Evolutionary conservation across 75 land plant species (phyloP), one percentile per base, ranked within the genome.

Genomic region (Chamaecyparis obtusa): DNA sequence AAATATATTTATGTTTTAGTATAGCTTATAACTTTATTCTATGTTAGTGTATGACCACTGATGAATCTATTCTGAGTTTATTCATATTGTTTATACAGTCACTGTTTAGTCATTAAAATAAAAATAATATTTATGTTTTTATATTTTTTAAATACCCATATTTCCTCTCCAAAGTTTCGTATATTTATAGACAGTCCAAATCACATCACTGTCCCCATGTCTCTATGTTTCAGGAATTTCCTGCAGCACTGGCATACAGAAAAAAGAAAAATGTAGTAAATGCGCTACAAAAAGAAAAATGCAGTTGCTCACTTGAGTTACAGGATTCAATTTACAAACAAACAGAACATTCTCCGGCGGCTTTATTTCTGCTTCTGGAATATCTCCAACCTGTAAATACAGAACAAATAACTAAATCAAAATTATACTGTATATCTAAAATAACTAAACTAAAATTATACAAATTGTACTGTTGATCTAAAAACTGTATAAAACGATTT

Each of bases 301-400:
- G 5, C 33, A 37, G 35, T 33, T 64, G 87, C 92, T 90, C 75
- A 97, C 98, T 93, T 97, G 94, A 71, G 99, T 98, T 24, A 97
- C 96, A 64, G 99, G 96, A 86, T 97, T 98, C 35, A 98, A 92
- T 87, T 97, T 98, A 91, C 99, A 98, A 57, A 98, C 99, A 91
- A 98, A 98, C 33, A 98, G 83, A 51, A 98, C 99, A 91, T 98
- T 97, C 17, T 98, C 99, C 72, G 99, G 99, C 35, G 99, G 99
- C 89, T 93, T 95, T 57, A 97, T 87, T 54, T 98, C 99, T 81
- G 99, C 99, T 81, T 98, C 99, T 55, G 99, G 99, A 95, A 98
- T 97, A 83, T 98, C 99, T 51, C 99, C 99, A 49, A 96, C 92
- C 99, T 98, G 91, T 19, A 33, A 57, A 81, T 30, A 75, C 54